These are phyloP conservation scores for Yamadazyma trypodendri DNA, from an alignment of 1,139 yeast species.

Conservation along the genomic window DNA sequence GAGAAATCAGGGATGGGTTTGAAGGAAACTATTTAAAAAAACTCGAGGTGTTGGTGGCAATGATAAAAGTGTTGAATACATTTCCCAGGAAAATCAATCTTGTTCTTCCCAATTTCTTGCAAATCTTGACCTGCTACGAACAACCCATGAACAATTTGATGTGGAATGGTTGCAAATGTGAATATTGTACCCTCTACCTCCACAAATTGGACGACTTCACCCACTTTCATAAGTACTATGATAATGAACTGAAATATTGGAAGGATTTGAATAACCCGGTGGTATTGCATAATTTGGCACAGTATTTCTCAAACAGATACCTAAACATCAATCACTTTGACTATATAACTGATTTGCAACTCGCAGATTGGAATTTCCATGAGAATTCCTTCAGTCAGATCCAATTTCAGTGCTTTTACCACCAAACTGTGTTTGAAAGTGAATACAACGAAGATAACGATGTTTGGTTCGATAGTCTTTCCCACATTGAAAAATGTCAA, in stretches of 20 bases:
- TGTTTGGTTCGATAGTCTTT: slow-evolving; percentile 26
- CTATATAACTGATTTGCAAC: slow-evolving; percentile 24
- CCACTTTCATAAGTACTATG: slow-evolving; percentile 61
- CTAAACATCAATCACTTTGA: slow-evolving; percentile 23
- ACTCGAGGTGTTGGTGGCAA: slow-evolving; percentile 44
- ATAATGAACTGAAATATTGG: slow-evolving; percentile 39
- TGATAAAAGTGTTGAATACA: slow-evolving; percentile 33
- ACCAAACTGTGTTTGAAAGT: slow-evolving; percentile 35
- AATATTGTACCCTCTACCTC: slow-evolving; percentile 49
- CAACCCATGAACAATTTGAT: slow-evolving; percentile 64
- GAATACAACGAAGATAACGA: slow-evolving; percentile 39
- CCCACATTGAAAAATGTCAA: slow-evolving; percentile 13
- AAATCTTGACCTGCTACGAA: slow-evolving; percentile 64
- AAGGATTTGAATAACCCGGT: slow-evolving; percentile 62
- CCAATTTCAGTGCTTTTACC: slow-evolving; percentile 38
- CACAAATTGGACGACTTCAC: slow-evolving; percentile 55
- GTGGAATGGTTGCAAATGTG: slow-evolving; percentile 77
- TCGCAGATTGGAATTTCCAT: slow-evolving; percentile 40
- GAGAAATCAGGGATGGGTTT: slow-evolving; percentile 49
- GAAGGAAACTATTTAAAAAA: slow-evolving; percentile 72
- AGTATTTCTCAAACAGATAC: slow-evolving; percentile 37
- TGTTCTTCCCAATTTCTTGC: slow-evolving; percentile 57
- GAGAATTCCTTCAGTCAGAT: slow-evolving; percentile 21
- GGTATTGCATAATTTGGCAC: slow-evolving; percentile 52
- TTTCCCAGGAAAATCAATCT: slow-evolving; percentile 34